Conservation (phyloP, 2,329 filamentous ascomycete species). For the Phyllosticta citribraziliensis region DNA sequence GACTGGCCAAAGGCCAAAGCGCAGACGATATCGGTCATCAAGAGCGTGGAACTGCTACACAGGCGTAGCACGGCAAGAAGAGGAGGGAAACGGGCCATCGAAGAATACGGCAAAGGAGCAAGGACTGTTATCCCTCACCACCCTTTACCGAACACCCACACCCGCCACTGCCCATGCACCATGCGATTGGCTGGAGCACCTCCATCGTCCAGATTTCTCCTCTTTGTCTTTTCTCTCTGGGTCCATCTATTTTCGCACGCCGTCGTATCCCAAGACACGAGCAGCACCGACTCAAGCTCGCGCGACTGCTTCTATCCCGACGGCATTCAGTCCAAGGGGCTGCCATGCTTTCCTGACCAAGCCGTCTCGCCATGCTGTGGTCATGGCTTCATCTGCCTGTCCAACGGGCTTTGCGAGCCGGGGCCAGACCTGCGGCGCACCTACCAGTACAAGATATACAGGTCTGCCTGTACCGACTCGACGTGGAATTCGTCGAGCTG, state of each 20-base stretch:
- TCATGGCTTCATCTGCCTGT: constrained; percentile 17
- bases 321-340: constrained; percentile 14
- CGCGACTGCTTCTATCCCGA: constrained; percentile 17
- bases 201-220: neutral
- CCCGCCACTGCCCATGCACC: neutral
- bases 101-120: neutral
- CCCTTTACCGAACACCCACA: neutral
- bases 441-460: constrained; percentile 16
- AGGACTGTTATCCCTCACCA: neutral
- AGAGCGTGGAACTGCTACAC: neutral
- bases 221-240: neutral
- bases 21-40: neutral
- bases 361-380: constrained; percentile 18
- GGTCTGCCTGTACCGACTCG: constrained; percentile 17
- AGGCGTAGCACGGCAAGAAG: neutral
- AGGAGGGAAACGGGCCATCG: neutral
- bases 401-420: constrained; percentile 16
- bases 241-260: neutral
- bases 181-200: neutral
- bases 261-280: neutral
- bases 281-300: constrained; percentile 1
- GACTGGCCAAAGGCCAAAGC: neutral
- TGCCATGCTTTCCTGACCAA: constrained; percentile 13
- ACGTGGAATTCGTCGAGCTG: constrained; percentile 17
- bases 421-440: constrained; percentile 12